phyloP scores from a whole-genome alignment of 192 early-diverging fungal species.

The Coemansia sp. region DNA sequence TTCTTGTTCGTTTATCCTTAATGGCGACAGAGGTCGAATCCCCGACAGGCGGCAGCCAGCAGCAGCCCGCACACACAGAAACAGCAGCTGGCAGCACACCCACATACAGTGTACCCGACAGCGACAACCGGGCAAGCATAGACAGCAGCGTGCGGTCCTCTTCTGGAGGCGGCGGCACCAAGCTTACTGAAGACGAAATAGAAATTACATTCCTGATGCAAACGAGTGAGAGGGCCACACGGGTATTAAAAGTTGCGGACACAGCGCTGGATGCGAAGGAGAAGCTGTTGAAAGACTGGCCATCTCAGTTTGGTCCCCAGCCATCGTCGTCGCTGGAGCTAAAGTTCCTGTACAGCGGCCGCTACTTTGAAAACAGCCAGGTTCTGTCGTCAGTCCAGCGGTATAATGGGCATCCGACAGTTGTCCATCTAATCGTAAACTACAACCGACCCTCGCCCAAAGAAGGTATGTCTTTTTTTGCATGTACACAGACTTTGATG shows the following conservation, averaged over 20 bases:
- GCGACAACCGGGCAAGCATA: conserved; percentile 15
- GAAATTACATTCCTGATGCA: conserved; percentile 40
- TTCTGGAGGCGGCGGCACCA: conserved; percentile 3
- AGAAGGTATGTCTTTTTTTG: conserved; percentile 17
- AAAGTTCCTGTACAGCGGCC: conserved; percentile 42
- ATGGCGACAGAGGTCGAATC: conserved; percentile 5
- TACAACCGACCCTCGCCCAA: conserved; percentile 14
- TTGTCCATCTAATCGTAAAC: conserved; percentile 23
- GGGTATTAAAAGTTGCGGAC: conserved; percentile 25
- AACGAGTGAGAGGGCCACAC: conserved; percentile 27
- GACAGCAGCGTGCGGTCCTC: conserved; percentile 14
- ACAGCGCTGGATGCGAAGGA: conserved; percentile 37
- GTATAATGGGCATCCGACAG: conserved; percentile 15
- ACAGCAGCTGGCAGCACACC: not conserved
- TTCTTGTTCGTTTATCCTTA: not conserved
- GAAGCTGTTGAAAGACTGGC: conserved; percentile 38
- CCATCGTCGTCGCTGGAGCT: conserved; percentile 30
- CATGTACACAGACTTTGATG: not conserved
- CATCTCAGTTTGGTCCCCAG: conserved; percentile 34
- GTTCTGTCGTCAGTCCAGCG: conserved; percentile 21
- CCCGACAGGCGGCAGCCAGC: not conserved
- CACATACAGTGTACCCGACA: not conserved
- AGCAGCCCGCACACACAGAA: not conserved
- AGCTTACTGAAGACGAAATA: conserved; percentile 13
- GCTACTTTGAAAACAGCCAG: conserved; percentile 41